Evolutionary conservation across 192 early-diverging fungal species (phyloP).

Genomic region (Gigaspora rosea): DNA sequence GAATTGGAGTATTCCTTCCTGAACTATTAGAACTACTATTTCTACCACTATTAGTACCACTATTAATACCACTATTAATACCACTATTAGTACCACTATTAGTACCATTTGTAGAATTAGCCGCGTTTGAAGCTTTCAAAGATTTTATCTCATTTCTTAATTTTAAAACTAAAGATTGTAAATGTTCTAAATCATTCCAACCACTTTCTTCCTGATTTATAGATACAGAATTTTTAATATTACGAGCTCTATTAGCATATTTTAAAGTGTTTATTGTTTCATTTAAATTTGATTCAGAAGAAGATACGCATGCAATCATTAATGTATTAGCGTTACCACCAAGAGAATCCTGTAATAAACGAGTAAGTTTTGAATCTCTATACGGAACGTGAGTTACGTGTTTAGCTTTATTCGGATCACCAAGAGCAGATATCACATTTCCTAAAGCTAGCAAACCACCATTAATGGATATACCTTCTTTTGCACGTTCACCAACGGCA

Average conservation of each 20-base stretch:
- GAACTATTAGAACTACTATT: conserved; percentile 4
- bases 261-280: conserved; percentile 96
- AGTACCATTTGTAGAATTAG: background rate
- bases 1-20: conserved; percentile 38
- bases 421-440: conserved; percentile 97
- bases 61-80: background rate
- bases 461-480: conserved; percentile 98
- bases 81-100: background rate
- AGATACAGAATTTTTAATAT: conserved; percentile 88
- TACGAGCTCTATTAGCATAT: conserved; percentile 94
- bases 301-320: conserved; percentile 94
- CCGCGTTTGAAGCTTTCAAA: conserved; percentile 34
- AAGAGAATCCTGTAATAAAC: conserved; percentile 95
- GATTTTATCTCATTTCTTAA: conserved; percentile 59
- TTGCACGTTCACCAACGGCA: conserved; percentile 88
- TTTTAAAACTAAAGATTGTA: conserved; percentile 64
- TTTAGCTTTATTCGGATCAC: conserved; percentile 66
- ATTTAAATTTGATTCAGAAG: conserved; percentile 78
- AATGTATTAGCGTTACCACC: conserved; percentile 94
- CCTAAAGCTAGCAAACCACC: conserved; percentile 93
- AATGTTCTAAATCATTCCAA: conserved; percentile 64
- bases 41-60: background rate
- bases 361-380: conserved; percentile 94
- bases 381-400: conserved; percentile 85
- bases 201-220: conserved; percentile 74